phyloP scores from a whole-genome alignment of 441 rosid genomes.

The Cnidoscolus chayamansa region DNA sequence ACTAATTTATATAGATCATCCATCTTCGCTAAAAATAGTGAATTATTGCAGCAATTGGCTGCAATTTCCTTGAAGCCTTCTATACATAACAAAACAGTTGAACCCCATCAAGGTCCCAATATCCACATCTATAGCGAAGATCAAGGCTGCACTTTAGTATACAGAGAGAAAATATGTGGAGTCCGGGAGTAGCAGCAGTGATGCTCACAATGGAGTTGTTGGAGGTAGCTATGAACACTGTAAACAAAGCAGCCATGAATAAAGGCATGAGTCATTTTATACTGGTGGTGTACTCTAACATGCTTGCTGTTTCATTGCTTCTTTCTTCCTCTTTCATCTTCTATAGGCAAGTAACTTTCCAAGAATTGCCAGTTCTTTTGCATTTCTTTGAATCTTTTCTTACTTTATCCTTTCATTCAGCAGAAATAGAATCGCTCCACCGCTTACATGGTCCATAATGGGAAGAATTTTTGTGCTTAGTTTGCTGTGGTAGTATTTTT shows the following conservation, averaged over 20 bases:
- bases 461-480: slow-evolving; percentile 32
- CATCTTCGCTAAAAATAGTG: too few species aligned
- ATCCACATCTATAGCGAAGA: background rate
- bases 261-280: slow-evolving; percentile 36
- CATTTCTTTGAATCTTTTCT: background rate
- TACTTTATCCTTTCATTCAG: background rate
- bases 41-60: background rate
- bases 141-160: background rate
- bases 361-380: background rate
- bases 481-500: slow-evolving; percentile 27
- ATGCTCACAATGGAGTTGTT: slow-evolving; percentile 37
- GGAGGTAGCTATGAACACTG: slow-evolving; percentile 41
- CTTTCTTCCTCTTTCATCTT: slow-evolving; percentile 34
- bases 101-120: background rate
- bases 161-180: slow-evolving; percentile 3
- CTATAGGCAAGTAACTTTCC: slow-evolving; percentile 26
- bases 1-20: background rate
- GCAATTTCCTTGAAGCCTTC: background rate
- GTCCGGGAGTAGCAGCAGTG: slow-evolving; percentile 20
- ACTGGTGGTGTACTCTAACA: slow-evolving; percentile 40
- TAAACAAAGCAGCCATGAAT: slow-evolving; percentile 39
- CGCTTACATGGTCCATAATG: slow-evolving; percentile 24
- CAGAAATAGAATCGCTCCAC: slow-evolving; percentile 30
- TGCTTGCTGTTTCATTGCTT: slow-evolving; percentile 35
- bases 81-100: background rate